These are phyloP conservation scores for Chlorencoelia australis DNA, from an alignment of 2,329 filamentous ascomycete genomes.

Conservation along the genomic window DNA sequence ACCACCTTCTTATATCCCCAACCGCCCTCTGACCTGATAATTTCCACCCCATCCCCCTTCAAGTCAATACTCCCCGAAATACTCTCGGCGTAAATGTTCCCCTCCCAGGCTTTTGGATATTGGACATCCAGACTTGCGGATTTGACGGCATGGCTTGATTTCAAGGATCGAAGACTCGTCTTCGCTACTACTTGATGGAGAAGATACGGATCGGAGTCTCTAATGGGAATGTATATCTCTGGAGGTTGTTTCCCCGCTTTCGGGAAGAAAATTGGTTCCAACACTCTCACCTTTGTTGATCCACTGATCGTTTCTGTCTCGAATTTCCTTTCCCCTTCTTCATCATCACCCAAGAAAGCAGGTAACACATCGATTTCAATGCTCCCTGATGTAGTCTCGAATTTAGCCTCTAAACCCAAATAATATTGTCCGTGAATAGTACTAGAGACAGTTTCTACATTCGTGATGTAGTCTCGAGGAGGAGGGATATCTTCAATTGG, in stretches of 20 bases:
- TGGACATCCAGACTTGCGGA: constrained; percentile 13
- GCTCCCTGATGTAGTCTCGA: constrained; percentile 15
- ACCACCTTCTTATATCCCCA: constrained; percentile 14
- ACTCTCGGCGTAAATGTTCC: constrained; percentile 16
- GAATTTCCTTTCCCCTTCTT: constrained; percentile 12
- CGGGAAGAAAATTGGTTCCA: constrained; percentile 18
- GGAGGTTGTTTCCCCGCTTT: constrained; percentile 3
- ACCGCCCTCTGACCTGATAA: constrained; percentile 16
- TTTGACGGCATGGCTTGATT: constrained; percentile 16
- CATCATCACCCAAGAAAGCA: constrained; percentile 1
- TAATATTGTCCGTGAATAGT: constrained; percentile 20
- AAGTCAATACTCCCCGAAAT: constrained; percentile 18
- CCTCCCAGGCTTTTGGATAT: constrained; percentile 23
- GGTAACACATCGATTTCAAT: constrained; percentile 15
- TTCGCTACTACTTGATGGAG: no score
- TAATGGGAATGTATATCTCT: constrained; percentile 7
- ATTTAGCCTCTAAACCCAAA: constrained; percentile 15
- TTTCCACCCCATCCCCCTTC: constrained; percentile 15
- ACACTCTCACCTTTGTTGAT: constrained; percentile 13
- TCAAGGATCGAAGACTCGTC: constrained; percentile 16
- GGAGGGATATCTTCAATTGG: constrained; percentile 10
- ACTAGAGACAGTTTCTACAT: constrained; percentile 18
- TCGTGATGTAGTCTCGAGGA: constrained; percentile 23
- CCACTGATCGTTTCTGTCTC: constrained; percentile 20
- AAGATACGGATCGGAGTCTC: constrained; percentile 5